Evolutionary conservation across 2,329 filamentous ascomycete genomes (phyloP).

Genomic region (Aspergillus floridensis): DNA sequence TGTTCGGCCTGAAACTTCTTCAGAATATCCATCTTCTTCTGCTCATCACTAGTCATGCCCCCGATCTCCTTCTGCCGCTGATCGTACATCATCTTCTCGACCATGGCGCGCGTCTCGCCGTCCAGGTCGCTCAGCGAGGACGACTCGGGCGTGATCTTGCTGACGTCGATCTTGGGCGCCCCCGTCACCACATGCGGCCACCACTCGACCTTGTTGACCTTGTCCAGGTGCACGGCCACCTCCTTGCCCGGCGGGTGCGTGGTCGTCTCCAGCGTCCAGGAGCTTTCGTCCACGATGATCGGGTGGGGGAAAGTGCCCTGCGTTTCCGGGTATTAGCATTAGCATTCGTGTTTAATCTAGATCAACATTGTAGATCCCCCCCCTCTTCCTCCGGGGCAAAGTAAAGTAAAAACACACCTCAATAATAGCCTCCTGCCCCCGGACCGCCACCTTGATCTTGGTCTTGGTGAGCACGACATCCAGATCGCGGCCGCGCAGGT

Average conservation of each 20-base stretch:
- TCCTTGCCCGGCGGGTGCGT: slow-evolving; percentile 60
- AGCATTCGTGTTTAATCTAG: too few relatives aligned
- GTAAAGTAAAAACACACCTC: slow-evolving; percentile 60
- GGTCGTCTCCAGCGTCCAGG: slow-evolving; percentile 82
- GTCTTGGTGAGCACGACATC: slow-evolving; percentile 78
- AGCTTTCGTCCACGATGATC: slow-evolving; percentile 80
- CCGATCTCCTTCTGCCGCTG: slow-evolving; percentile 95
- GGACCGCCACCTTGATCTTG: slow-evolving; percentile 74
- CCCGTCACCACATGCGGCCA: slow-evolving; percentile 87
- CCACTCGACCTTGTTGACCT: slow-evolving; percentile 97
- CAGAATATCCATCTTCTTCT: slow-evolving; percentile 90
- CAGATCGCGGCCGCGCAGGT: slow-evolving; percentile 80
- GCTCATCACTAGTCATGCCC: slow-evolving; percentile 84
- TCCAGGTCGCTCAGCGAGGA: slow-evolving; percentile 90
- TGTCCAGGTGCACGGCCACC: slow-evolving; percentile 87
- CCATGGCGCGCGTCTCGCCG: slow-evolving; percentile 92
- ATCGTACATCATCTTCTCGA: slow-evolving; percentile 99
- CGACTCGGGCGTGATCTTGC: slow-evolving; percentile 91
- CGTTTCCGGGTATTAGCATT: too few relatives aligned
- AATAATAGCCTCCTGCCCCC: slow-evolving; percentile 82
- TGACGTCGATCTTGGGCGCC: slow-evolving; percentile 89
- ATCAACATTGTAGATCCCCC: too few relatives aligned
- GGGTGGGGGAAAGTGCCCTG: slow-evolving; percentile 82
- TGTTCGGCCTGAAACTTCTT: slow-evolving; percentile 86
- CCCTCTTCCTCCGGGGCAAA: neutral